phyloP scores from a whole-genome alignment of 2,329 filamentous ascomycete genomes.

The Diplodia intermedia region DNA sequence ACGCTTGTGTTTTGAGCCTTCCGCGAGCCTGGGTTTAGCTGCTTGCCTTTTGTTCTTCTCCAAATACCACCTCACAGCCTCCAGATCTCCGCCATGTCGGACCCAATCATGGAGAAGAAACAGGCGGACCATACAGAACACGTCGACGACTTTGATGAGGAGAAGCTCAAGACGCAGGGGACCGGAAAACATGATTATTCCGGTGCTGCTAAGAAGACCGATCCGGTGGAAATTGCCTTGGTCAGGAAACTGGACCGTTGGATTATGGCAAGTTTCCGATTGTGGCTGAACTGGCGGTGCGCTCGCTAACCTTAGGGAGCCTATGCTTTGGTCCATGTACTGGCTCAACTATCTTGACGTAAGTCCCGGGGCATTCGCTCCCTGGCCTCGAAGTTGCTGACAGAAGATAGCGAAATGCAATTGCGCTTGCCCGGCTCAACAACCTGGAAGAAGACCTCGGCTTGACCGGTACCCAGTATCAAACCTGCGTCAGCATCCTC shows the following conservation, averaged over 20 bases:
- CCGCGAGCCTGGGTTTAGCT: slow-evolving; percentile 3
- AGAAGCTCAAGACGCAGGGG: slow-evolving; percentile 31
- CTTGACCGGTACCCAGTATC: slow-evolving; percentile 44
- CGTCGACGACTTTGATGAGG: slow-evolving; percentile 20
- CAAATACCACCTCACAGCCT: neutral
- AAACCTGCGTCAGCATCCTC: slow-evolving; percentile 42
- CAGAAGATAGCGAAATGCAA: slow-evolving; percentile 36
- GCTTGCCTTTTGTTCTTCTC: neutral
- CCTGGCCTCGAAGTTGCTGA: slow-evolving; percentile 42
- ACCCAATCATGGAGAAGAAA: slow-evolving; percentile 23
- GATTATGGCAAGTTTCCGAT: slow-evolving; percentile 41
- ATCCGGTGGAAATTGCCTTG: slow-evolving; percentile 45
- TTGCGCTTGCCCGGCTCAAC: slow-evolving; percentile 37
- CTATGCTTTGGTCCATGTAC: slow-evolving; percentile 33
- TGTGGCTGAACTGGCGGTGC: neutral
- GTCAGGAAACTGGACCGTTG: slow-evolving; percentile 44
- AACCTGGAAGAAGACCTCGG: slow-evolving; percentile 40
- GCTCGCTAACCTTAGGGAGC: neutral
- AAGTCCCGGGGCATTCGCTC: slow-evolving; percentile 49
- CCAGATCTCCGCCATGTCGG: slow-evolving; percentile 1
- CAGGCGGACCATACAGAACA: neutral
- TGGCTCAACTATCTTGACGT: slow-evolving; percentile 36
- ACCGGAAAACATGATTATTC: slow-evolving; percentile 44
- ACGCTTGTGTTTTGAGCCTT: slow-evolving; percentile 16
- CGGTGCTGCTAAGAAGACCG: slow-evolving; percentile 45